Evolutionary conservation across 1,284 basidiomycete species (phyloP).

Genomic region (Dichomitus squalens): DNA sequence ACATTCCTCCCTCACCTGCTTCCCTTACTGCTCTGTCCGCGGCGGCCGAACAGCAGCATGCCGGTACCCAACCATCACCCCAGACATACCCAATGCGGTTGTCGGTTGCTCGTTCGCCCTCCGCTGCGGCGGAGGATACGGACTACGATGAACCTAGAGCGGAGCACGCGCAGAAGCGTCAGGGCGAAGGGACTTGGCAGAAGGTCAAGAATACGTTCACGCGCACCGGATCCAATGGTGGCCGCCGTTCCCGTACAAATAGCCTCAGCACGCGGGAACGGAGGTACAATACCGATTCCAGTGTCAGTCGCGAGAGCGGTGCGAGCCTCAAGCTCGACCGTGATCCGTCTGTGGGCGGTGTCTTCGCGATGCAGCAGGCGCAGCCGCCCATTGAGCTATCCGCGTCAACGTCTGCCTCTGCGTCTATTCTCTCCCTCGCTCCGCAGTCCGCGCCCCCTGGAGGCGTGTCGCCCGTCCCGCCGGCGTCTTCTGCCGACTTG

Average conservation of each 20-base stretch:
- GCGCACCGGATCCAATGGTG: slow-evolving; percentile 61
- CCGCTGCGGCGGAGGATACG: slow-evolving; percentile 44
- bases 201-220: slow-evolving; percentile 65
- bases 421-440: slow-evolving; percentile 61
- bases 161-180: slow-evolving; percentile 57
- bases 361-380: slow-evolving; percentile 41
- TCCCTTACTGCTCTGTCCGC: slow-evolving; percentile 49
- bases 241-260: slow-evolving; percentile 76
- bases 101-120: slow-evolving; percentile 61
- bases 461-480: slow-evolving; percentile 70
- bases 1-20: slow-evolving; percentile 52
- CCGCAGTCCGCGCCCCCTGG: slow-evolving; percentile 52
- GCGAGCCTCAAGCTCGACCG: slow-evolving; percentile 64
- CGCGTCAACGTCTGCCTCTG: slow-evolving; percentile 55
- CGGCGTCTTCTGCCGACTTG: slow-evolving; percentile 60
- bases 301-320: slow-evolving; percentile 74
- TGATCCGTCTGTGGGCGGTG: slow-evolving; percentile 39
- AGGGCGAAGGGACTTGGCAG: slow-evolving; percentile 63
- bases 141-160: slow-evolving; percentile 59
- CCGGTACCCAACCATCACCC: slow-evolving; percentile 50
- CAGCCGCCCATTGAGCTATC: slow-evolving; percentile 53
- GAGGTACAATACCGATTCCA: slow-evolving; percentile 68
- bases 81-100: slow-evolving; percentile 58
- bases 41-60: slow-evolving; percentile 28
- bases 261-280: slow-evolving; percentile 67